Percentiles rank a stretch among this genome's conserved stretches.
phyloP scores from a whole-genome alignment of 78 protist species.

The Chrysochromulina parva region DNA sequence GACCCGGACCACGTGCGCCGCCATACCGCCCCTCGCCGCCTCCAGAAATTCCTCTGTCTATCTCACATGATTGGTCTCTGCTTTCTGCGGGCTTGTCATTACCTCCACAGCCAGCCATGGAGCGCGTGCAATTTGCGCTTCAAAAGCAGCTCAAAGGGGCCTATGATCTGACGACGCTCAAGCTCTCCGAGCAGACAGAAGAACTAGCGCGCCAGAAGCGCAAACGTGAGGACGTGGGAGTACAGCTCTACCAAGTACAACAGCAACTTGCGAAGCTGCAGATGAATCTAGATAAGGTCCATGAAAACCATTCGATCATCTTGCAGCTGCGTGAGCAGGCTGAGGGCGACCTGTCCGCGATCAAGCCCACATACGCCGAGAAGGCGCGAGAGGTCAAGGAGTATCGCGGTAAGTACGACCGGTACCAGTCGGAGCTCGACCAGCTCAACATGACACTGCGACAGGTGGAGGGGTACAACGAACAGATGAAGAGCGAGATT shows the following conservation, averaged over 20 bases:
- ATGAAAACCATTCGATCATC: slow-evolving; percentile 26
- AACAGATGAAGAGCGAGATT: slow-evolving; percentile 44
- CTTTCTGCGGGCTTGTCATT: no score
- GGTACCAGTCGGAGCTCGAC: slow-evolving; percentile 62
- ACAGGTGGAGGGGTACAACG: slow-evolving; percentile 55
- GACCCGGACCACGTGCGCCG: no score
- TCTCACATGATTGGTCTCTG: no score
- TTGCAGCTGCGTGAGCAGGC: slow-evolving; percentile 7
- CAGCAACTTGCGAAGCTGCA: slow-evolving; percentile 67
- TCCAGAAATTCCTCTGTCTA: no score
- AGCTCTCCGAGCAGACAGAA: slow-evolving; percentile 1
- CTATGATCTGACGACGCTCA: background rate
- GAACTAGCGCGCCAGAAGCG: background rate
- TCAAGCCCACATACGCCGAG: background rate
- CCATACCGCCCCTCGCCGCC: no score
- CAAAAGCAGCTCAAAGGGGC: background rate
- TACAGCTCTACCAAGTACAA: slow-evolving; percentile 61
- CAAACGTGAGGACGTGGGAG: slow-evolving; percentile 60
- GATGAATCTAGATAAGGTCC: slow-evolving; percentile 33
- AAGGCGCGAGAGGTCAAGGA: background rate
- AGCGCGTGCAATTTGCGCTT: background rate
- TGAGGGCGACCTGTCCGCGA: background rate
- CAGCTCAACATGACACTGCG: slow-evolving; percentile 23
- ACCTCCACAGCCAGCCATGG: background rate
- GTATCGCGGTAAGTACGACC: background rate